Base-by-base conservation (phyloP, 805 yeast genomes). In the Priceomyces melissophilus region DNA sequence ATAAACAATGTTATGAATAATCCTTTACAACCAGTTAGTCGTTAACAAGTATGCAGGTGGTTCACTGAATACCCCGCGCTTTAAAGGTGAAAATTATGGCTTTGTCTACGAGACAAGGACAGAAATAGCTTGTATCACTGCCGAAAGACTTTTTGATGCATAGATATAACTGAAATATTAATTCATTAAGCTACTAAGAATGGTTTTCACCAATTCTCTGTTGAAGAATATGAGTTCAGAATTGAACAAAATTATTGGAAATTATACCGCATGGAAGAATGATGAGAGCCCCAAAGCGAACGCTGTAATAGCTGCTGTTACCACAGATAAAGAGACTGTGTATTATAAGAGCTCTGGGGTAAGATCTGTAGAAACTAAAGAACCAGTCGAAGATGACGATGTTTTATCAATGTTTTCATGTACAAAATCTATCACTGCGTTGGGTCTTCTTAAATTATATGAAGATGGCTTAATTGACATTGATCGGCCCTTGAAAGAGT, bases 391-490 rank as follows among this genome's bases (percentile, higher is more conserved):
- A 2, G 25, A 37, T 12, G 58, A 62, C 32, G 47, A 55, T 30
- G 41, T 49, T 3, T 44, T 63, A 27, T 40, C 53, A 4, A 49
- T 35, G 16, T 63, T 44, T 39, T 65, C 71, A 5, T 59, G 61
- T 32, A 59, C 69, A 7, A 66, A 66, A 43, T 47, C 67, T 6
- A 48, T 66, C 30, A 63, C 75, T 1, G 59, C 55, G 3, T 58
- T 63, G 53, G 73, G 66, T 3, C 44, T 61, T n/a, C 52, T 69
- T 27, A 54, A 57, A 17, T 56, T 69, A 16, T 54, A 54, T 31
- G 69, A 67, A 26, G 54, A 54, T 20, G 67, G 65, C 0, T 45
- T 47, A 30, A 45, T 69, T 5, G 56, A 60, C 4, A 46, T 69
- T 36, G 72, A 69, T 35, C 53, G 35, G 3, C 70, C 69, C 1